Conservation (phyloP, 2,329 filamentous ascomycete genomes). For the Teratosphaeria viscida region DNA sequence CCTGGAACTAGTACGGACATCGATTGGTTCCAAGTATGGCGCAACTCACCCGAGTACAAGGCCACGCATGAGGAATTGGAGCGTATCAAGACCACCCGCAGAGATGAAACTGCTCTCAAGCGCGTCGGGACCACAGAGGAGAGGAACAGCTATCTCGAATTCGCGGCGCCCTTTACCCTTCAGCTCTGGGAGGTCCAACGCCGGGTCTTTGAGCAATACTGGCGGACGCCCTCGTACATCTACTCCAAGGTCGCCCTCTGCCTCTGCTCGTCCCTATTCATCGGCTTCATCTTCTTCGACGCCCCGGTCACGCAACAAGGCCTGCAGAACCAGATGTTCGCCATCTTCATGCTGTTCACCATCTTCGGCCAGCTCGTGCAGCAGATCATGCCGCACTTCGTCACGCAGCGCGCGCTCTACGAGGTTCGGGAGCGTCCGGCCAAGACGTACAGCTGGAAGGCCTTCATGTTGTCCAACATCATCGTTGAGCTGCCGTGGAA, state of each 20-base stretch:
- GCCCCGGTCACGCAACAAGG: conserved; percentile 64
- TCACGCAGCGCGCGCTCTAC: conserved; percentile 70
- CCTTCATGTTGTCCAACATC: conserved; percentile 76
- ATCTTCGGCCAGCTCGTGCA: conserved; percentile 72
- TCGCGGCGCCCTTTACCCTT: conserved; percentile 61
- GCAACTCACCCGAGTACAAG: conserved; percentile 36
- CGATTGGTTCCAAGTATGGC: conserved; percentile 42
- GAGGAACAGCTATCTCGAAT: conserved; percentile 58
- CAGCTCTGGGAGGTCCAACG: conserved; percentile 59
- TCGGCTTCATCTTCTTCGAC: conserved; percentile 55
- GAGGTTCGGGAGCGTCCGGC: conserved; percentile 77
- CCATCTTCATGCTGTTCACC: conserved; percentile 71
- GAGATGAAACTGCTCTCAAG: conserved; percentile 29
- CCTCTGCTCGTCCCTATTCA: conserved; percentile 57
- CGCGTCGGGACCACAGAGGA: conserved; percentile 29
- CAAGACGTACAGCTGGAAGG: conserved; percentile 75
- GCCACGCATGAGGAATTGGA: conserved; percentile 37
- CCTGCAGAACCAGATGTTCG: conserved; percentile 77
- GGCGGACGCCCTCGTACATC: conserved; percentile 81
- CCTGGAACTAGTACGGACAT: conserved; percentile 40
- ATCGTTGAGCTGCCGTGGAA: conserved; percentile 82
- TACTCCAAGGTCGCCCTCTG: conserved; percentile 70
- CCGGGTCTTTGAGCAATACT: conserved; percentile 84
- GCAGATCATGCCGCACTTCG: conserved; percentile 78
- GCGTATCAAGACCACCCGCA: conserved; percentile 32